Base-by-base conservation (phyloP, 495 filamentous ascomycete species). In the Echria macrotheca region DNA sequence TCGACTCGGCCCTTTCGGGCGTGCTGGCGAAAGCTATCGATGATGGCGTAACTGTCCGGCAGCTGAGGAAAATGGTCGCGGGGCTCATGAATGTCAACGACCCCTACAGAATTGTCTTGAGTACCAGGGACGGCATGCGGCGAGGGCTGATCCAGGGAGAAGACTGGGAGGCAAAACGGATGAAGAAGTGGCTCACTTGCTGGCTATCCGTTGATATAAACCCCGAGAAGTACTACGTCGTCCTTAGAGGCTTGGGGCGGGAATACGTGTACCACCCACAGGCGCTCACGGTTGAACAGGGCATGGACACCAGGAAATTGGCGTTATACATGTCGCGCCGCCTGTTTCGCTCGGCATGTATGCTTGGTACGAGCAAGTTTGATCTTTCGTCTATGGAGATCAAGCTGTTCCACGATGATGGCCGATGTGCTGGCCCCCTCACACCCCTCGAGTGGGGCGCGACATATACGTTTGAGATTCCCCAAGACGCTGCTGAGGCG, bases 161-260 rank as follows among this genome's bases (percentile, higher is more conserved):
- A 19, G 44, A 41, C 36, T 71, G 68, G 68, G 56, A 60, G 33
- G 47, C 55, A 7, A 48, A 50, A 8, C 54, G 63, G 28, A 44
- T 66, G 33, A 55, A 49, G 35, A 38, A 39, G 11, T 71, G 67
- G 67, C 43, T 66, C 7, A 69, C 66, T 26, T 56, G 60, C n/a
- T 61, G 63, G 50, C 49, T 70, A n/a, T 29, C 47, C 1, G 41
- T 65, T 32, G 57, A 66, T 28, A 17, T 67, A 23, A 45, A 26
- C 26, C 52, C 49, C 0, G 25, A 24, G 31, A 46, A 38, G 2
- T 25, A 40, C 2, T 71, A 61, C 42, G 49, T 64, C n/a, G 41
- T 66, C 2, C 39, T 67, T 23, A 51, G 35, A 10, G 64, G 65
- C 3, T 51, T 62, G 10, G 62, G 61, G 14, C 55, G 67, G 24